A percentile compares a stretch with the other conserved stretches of the same genome.
phyloP scores from a whole-genome alignment of 371 early-diverging fungal genomes.

The Mortierella sp. region DNA sequence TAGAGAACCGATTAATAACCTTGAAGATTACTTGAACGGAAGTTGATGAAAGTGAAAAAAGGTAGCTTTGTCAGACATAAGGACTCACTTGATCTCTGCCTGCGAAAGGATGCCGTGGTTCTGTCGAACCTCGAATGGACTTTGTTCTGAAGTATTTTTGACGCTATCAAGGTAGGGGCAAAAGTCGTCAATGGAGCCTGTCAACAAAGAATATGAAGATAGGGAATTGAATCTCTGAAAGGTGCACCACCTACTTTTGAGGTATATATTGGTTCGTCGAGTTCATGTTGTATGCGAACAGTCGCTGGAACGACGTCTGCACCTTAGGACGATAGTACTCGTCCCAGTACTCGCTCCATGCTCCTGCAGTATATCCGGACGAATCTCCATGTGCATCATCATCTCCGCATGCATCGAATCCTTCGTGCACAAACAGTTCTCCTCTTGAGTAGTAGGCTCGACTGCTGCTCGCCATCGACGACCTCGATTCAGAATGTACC shows the following conservation, averaged over 20 bases:
- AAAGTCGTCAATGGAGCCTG: too few relatives aligned
- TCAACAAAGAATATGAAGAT: too few relatives aligned
- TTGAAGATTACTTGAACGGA: background rate
- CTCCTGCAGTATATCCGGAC: background rate
- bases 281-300: constrained; percentile 90
- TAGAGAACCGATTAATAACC: too few relatives aligned
- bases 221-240: too few relatives aligned
- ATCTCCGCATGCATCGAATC: constrained; percentile 23
- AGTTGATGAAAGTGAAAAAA: background rate
- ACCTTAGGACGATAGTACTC: constrained; percentile 82
- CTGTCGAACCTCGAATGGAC: constrained; percentile 45
- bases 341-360: constrained; percentile 71
- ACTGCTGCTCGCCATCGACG: constrained; percentile 13
- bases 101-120: constrained; percentile 28
- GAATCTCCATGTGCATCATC: constrained; percentile 11
- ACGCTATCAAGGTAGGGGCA: too few relatives aligned
- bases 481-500: constrained; percentile 17
- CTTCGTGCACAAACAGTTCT: constrained; percentile 19
- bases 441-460: constrained; percentile 14
- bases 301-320: constrained; percentile 76
- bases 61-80: too few relatives aligned
- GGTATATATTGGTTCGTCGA: constrained; percentile 76
- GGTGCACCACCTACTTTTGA: constrained; percentile 48
- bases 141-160: constrained; percentile 37
- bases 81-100: constrained; percentile 43